Evolutionary conservation across 2,329 filamentous ascomycete genomes (phyloP), one percentile per base, ranked within the genome.

Genomic region (Escovopsis sp.): DNA sequence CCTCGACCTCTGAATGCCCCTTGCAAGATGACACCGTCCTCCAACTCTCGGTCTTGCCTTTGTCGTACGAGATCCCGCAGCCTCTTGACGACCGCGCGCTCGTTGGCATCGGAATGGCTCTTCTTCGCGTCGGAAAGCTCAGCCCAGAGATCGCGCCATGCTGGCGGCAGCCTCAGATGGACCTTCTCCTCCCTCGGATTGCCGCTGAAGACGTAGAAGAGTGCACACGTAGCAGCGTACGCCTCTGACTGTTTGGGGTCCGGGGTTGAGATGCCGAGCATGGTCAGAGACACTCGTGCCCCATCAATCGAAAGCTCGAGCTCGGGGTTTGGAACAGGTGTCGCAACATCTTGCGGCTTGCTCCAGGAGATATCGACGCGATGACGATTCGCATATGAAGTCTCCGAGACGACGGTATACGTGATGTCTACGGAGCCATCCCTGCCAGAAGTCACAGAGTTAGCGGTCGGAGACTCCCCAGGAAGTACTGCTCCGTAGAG

Each of bases 121-220:
- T 85, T 88, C 48, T 77, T 81, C 15, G 68, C 58, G 34, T 77
- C 73, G 1, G 76, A 65, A 39, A 94, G 70, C 50, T 96, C 86
- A 9, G 70, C 68, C 76, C 87, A 94, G 2, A 94, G 61, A 44
- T 93, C 82, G 51, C 83, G 76, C 81, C 85, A 98, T 2, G 72
- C 67, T 1, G 78, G 66, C 4, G 87, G 84, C 13, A 98, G 63
- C 34, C 82, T 72, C 42, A 93, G 54, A 39, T 79, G 79, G 3
- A 84, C 72, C 53, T 92, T 96, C 43, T 92, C 85, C 49, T 96
- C 88, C 46, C 84, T 90, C 0, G 72, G 58, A 13, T 76, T 82
- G n/a, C 72, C 69, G 2, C 76, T 74, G 43, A 86, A 94, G 1
- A 93, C 66, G 28, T 82, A 68, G 52, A 93, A 94, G 2, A 98